Percentiles rank a stretch among this genome's conserved stretches.
Evolutionary conservation across 2,329 filamentous ascomycete genomes (phyloP).

Genomic region (Xylariaceae sp.): DNA sequence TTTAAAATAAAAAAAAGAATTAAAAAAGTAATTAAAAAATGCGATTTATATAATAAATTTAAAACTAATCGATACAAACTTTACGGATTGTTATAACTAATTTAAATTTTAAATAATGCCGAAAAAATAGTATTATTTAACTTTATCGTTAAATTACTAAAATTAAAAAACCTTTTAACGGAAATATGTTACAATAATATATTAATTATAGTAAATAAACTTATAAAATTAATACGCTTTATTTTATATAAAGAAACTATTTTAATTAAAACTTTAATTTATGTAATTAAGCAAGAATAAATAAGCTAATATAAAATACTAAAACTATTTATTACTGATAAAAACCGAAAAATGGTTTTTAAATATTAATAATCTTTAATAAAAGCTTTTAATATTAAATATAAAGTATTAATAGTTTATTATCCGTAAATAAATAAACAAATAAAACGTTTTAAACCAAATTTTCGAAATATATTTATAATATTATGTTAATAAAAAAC

Average conservation of each 20-base stretch:
- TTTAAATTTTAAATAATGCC: constrained; percentile 6
- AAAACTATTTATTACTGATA: constrained; percentile 5
- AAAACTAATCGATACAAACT: constrained; percentile 3
- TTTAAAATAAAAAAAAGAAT: constrained; percentile 8
- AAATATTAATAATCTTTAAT: constrained; percentile 7
- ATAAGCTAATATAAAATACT: constrained; percentile 9
- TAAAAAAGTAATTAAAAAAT: constrained; percentile 10
- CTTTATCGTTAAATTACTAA: too few species aligned
- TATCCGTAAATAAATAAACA: constrained; percentile 10
- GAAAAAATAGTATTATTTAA: constrained; percentile 5
- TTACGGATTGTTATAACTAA: not conserved
- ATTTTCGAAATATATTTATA: constrained; percentile 11
- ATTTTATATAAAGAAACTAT: not conserved
- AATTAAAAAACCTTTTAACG: too few species aligned
- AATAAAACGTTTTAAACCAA: constrained; percentile 12
- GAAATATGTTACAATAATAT: not conserved
- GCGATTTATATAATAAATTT: constrained; percentile 8
- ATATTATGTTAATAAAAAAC: constrained; percentile 9
- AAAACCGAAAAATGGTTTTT: not conserved
- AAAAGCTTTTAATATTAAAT: not conserved
- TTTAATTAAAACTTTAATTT: constrained; percentile 9
- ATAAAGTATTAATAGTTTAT: constrained; percentile 10
- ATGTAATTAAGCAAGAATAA: not conserved
- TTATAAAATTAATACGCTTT: not conserved
- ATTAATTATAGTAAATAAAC: constrained; percentile 7